Evolutionary conservation across 148 eudicot species (phyloP).

Genomic region (Bassia scoparia): DNA sequence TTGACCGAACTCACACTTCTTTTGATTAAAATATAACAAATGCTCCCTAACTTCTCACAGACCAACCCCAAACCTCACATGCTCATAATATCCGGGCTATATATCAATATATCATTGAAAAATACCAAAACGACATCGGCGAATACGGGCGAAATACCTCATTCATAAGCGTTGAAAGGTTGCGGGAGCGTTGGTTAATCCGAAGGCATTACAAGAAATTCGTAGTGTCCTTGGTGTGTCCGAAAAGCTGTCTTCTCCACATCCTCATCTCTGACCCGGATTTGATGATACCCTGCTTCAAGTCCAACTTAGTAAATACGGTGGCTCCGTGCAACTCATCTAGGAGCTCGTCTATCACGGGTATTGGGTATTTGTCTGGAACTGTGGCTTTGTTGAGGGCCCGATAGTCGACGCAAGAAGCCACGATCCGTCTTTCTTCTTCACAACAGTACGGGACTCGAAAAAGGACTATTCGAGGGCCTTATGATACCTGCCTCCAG

Average conservation of each 20-base stretch:
- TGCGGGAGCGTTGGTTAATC: neutral
- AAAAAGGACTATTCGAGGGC: too few relatives aligned
- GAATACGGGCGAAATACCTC: neutral
- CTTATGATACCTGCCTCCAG: too few relatives aligned
- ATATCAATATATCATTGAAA: neutral
- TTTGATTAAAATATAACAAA: too few relatives aligned
- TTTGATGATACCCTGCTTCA: too few relatives aligned
- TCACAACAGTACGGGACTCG: too few relatives aligned
- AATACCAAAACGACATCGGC: neutral
- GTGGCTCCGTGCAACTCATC: too few relatives aligned
- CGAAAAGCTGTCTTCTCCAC: too few relatives aligned
- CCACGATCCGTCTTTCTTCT: neutral
- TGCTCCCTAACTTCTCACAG: neutral
- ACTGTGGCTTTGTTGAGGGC: too few relatives aligned
- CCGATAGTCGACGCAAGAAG: too few relatives aligned
- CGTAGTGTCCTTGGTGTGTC: neutral
- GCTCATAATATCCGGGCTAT: neutral
- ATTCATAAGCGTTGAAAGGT: neutral
- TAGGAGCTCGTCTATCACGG: neutral
- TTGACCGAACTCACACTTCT: neutral
- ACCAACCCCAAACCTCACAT: neutral
- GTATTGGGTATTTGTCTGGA: too few relatives aligned
- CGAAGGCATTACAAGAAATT: neutral
- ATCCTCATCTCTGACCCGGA: too few relatives aligned
- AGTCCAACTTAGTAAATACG: too few relatives aligned